Conservation (phyloP, 345 rosid species). For the Bruguiera parviflora region DNA sequence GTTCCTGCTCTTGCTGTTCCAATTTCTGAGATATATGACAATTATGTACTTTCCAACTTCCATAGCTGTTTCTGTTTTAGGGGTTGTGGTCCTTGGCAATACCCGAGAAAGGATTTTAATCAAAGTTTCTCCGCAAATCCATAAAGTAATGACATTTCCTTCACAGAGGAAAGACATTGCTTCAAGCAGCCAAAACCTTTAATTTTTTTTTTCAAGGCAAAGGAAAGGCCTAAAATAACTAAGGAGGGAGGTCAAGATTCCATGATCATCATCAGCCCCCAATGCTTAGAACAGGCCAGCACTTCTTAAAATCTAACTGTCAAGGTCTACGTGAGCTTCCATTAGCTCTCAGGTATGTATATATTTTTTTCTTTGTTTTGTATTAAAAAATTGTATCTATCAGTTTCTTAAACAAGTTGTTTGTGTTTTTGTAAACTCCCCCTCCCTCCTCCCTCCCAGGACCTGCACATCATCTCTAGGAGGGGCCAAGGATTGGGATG, state of each 20-base stretch:
- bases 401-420: no score
- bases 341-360: conserved; percentile 4
- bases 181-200: no score
- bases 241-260: no score
- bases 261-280: conserved; percentile 1
- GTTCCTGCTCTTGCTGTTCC: neutral
- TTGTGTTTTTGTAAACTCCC: no score
- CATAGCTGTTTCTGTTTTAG: neutral
- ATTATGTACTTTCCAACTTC: neutral
- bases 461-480: neutral
- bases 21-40: neutral
- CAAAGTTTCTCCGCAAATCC: neutral
- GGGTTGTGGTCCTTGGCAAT: neutral
- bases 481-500: neutral
- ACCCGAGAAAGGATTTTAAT: conserved; percentile 1
- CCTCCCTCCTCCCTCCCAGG: no score
- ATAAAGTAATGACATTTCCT: no score
- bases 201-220: no score
- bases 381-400: no score
- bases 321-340: neutral
- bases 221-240: no score
- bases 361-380: no score
- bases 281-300: neutral
- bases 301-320: neutral
- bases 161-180: no score